Conservation (phyloP, 2,329 filamentous ascomycete species). For the Gnomoniopsis smithogilvyi region DNA sequence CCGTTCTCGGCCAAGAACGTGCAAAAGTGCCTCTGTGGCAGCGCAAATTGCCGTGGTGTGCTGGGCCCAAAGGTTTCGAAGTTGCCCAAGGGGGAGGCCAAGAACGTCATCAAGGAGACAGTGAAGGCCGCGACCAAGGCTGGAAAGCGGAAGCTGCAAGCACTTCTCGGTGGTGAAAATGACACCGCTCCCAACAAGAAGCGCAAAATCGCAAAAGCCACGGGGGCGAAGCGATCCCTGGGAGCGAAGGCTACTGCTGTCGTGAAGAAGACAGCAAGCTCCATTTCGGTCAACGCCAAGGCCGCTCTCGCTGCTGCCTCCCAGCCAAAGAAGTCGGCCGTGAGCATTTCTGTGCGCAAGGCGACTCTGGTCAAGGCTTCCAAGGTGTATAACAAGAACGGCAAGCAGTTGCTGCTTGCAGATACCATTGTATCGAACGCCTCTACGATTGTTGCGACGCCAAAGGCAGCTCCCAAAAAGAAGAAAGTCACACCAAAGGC, state of each 20-base stretch:
- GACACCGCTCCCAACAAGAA: conserved; percentile 36
- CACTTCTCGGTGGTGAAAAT: conserved; percentile 41
- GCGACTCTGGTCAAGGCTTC: conserved; percentile 14
- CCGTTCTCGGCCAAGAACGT: conserved; percentile 68
- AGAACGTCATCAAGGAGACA: conserved; percentile 23
- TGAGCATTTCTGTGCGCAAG: conserved; percentile 13
- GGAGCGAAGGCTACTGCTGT: conserved; percentile 32
- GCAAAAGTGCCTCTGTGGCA: conserved; percentile 63
- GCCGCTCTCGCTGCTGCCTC: conserved; percentile 18
- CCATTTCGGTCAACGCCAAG: conserved; percentile 35
- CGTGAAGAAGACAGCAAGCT: conserved; percentile 38
- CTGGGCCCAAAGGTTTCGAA: conserved; percentile 60
- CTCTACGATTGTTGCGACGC: neutral
- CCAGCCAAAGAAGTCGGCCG: conserved; percentile 1
- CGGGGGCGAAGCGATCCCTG: conserved; percentile 31
- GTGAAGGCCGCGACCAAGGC: conserved; percentile 29
- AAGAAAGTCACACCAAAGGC: neutral
- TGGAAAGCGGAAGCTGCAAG: conserved; percentile 56
- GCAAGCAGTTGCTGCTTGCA: conserved; percentile 16
- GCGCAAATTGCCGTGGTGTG: conserved; percentile 61
- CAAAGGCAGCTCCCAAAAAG: neutral
- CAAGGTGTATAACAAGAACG: conserved; percentile 18
- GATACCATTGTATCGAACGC: conserved; percentile 13
- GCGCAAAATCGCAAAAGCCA: conserved; percentile 42
- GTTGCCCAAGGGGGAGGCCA: conserved; percentile 42